A percentile compares a stretch with the other conserved stretches of the same genome.
Evolutionary conservation across 2,329 filamentous ascomycete genomes (phyloP).

Genomic region (Ceratocystis eucalypticola): DNA sequence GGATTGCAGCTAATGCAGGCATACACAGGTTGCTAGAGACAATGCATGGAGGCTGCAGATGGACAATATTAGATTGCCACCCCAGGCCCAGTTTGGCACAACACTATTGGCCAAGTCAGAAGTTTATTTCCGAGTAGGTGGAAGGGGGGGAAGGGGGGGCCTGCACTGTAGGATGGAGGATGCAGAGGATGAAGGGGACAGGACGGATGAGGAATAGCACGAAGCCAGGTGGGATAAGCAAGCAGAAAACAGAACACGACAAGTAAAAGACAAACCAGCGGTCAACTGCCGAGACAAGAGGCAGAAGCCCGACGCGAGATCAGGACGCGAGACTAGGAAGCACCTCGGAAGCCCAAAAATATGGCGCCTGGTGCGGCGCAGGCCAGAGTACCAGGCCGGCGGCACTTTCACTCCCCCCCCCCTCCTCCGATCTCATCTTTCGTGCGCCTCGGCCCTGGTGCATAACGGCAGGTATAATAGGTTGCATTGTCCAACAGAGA

Average conservation of each 20-base stretch:
- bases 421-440: no score
- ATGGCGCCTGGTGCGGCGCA: no score
- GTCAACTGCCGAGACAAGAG: not conserved
- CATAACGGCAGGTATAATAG: not conserved
- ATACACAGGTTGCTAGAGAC: not conserved
- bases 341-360: no score
- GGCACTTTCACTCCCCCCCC: no score
- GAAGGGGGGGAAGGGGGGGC: not conserved
- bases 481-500: not conserved
- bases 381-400: no score
- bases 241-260: not conserved
- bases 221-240: not conserved
- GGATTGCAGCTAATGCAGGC: conserved; percentile 5
- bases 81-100: not conserved
- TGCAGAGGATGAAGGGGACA: not conserved
- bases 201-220: no score
- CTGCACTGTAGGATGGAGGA: not conserved
- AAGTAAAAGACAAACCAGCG: not conserved
- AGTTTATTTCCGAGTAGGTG: conserved; percentile 1
- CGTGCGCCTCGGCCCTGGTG: no score
- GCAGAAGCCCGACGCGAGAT: not conserved
- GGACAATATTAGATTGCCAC: conserved; percentile 3
- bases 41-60: conserved; percentile 7
- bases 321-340: no score
- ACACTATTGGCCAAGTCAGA: not conserved